Conservation (phyloP, 768 basidiomycete species). For the Boletales sp. region DNA sequence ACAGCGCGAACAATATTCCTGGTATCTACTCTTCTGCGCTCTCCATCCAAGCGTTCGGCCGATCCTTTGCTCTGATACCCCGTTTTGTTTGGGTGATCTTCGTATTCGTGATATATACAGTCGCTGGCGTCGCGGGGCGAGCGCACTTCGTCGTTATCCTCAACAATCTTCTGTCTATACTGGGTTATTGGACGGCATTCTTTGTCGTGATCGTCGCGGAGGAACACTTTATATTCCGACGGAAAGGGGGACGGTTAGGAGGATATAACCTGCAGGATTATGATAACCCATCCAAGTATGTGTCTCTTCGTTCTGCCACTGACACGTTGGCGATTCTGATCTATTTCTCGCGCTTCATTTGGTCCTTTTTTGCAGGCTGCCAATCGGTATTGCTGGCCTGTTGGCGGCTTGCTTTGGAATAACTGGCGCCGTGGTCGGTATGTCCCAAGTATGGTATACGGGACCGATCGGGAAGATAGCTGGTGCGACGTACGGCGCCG, state of each 20-base stretch:
- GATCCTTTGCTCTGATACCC: slow-evolving; percentile 40
- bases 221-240: slow-evolving; percentile 47
- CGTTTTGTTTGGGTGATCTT: slow-evolving; percentile 46
- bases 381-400: slow-evolving; percentile 46
- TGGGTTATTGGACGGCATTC: slow-evolving; percentile 46
- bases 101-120: slow-evolving; percentile 36
- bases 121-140: slow-evolving; percentile 40
- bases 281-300: slow-evolving; percentile 38
- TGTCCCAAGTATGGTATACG: slow-evolving; percentile 52
- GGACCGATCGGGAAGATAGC: slow-evolving; percentile 45
- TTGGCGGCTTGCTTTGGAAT: slow-evolving; percentile 45
- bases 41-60: slow-evolving; percentile 43
- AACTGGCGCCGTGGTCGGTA: slow-evolving; percentile 47
- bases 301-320: not conserved
- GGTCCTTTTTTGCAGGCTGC: slow-evolving; percentile 33
- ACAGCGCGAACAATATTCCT: slow-evolving; percentile 39
- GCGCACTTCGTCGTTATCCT: slow-evolving; percentile 44
- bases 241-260: slow-evolving; percentile 36
- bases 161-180: slow-evolving; percentile 40
- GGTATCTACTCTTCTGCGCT: slow-evolving; percentile 47
- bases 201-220: slow-evolving; percentile 44
- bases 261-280: slow-evolving; percentile 53
- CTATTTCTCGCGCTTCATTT: not conserved
- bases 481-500: slow-evolving; percentile 42
- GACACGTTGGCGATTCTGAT: not conserved